Evolutionary conservation across 495 filamentous ascomycete species (phyloP), one percentile per base, ranked within the genome.

Genomic region (Hyaloscypha hepaticicola): DNA sequence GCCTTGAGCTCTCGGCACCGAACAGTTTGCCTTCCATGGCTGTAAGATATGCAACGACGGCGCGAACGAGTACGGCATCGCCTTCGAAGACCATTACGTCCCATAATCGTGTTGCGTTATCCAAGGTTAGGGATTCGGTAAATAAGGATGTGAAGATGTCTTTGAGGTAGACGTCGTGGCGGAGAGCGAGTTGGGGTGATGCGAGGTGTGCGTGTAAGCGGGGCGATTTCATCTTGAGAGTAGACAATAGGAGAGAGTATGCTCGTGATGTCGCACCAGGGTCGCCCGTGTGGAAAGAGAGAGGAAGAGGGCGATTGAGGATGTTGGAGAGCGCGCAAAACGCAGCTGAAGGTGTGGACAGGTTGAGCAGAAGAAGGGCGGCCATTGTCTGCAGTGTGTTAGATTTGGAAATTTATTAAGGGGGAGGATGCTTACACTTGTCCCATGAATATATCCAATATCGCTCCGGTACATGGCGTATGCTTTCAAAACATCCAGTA

Each of bases 51-150:
- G 88, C 95, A 5, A 97, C 86, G 0, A 85, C 90, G 0, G 90
- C 87, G 2, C 94, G 83, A 25, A 97, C 85, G 12, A 96, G 79
- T 16, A 92, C 81, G 9, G 85, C 81, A 69, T 98, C 95, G 3
- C 93, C 93, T 73, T 99, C 95, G 63, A 98, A 96, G 2, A 94
- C 88, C 78, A 92, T 95, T 27, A 96, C 90, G 72, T 99, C 95
- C 92, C 92, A 97, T 4, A 98, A 79, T 12, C 95, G 83, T 29
- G 87, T 87, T 14, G 85, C 85, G 58, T 88, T 83, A 66, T 97
- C 94, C 3, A 96, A 76, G 27, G 80, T 78, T 19, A 84, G 73
- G 53, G 80, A 77, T n/a, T 73, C 66, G 2, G 84, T 85, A 66
- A 86, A 86, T 14, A 86, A 75, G 34, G 77, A 75, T 9, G 77